Conservation (phyloP, 176 grass and related monocot species). For the Zoysia pacifica region DNA sequence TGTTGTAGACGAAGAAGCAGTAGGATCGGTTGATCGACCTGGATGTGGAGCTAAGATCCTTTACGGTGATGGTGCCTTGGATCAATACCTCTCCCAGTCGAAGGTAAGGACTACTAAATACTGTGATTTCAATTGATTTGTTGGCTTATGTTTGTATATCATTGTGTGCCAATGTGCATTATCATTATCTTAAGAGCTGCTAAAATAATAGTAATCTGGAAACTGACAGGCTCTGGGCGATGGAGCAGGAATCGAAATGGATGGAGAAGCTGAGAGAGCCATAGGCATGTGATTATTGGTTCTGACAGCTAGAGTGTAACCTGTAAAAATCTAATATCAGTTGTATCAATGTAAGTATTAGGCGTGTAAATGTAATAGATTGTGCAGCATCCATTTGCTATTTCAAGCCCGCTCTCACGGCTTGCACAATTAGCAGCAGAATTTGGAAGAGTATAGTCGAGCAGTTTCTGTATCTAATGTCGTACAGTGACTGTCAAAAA, state of each 20-base stretch:
- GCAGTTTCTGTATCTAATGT: constrained; percentile 16
- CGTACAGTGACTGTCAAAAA: constrained; percentile 8
- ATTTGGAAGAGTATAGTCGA: constrained; percentile 29
- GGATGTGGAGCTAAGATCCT: constrained; percentile 92
- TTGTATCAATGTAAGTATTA: constrained; percentile 63
- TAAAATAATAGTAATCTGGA: constrained; percentile 25
- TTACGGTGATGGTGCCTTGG: constrained; percentile 74
- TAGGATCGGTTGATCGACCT: constrained; percentile 73
- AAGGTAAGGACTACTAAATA: constrained; percentile 45
- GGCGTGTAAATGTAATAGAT: constrained; percentile 53
- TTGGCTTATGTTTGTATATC: neutral
- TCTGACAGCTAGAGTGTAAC: constrained; percentile 52
- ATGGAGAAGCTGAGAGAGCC: constrained; percentile 77
- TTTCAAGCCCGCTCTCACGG: constrained; percentile 16
- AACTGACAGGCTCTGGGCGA: constrained; percentile 47
- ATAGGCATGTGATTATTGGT: constrained; percentile 75
- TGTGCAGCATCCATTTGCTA: constrained; percentile 25
- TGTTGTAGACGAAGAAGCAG: constrained; percentile 85
- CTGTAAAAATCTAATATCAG: constrained; percentile 61
- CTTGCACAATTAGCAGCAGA: constrained; percentile 28
- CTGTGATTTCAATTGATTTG: neutral
- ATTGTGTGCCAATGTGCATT: neutral
- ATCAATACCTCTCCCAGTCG: constrained; percentile 57
- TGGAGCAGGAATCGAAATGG: constrained; percentile 59
- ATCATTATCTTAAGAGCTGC: neutral